Percentiles rank a stretch among this genome's conserved stretches.
Conservation (phyloP, 176 grass and related monocot species). For the Rhynchospora breviuscula region DNA sequence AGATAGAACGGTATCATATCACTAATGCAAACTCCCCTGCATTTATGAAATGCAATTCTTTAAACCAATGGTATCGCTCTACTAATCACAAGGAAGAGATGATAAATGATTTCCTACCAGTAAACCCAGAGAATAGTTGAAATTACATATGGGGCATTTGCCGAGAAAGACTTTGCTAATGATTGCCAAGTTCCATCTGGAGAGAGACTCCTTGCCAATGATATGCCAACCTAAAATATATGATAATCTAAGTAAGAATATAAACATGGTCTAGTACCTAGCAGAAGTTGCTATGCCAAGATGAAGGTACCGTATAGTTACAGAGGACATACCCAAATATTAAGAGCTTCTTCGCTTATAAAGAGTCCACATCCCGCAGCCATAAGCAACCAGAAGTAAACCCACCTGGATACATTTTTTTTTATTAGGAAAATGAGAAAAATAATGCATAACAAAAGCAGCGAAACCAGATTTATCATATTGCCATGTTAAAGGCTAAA, state of each 20-base stretch:
- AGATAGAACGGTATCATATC: conserved; percentile 84
- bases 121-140: conserved; percentile 89
- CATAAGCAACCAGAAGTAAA: conserved; percentile 93
- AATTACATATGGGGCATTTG: conserved; percentile 66
- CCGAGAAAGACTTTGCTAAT: conserved; percentile 55
- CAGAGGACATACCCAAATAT: conserved; percentile 92
- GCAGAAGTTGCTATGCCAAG: conserved; percentile 31
- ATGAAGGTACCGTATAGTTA: conserved; percentile 44
- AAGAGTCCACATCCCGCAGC: conserved; percentile 80
- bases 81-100: not conserved
- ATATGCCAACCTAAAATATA: conserved; percentile 67
- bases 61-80: not conserved
- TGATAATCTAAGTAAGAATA: conserved; percentile 7
- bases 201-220: conserved; percentile 71
- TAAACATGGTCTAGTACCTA: conserved; percentile 1
- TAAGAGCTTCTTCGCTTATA: conserved; percentile 88
- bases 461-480: not conserved
- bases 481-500: not conserved
- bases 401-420: conserved; percentile 52
- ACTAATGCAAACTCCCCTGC: conserved; percentile 87
- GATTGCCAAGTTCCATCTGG: conserved; percentile 76
- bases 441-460: not conserved
- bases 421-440: not conserved
- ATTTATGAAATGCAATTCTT: conserved; percentile 13
- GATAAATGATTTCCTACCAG: conserved; percentile 37